These are phyloP conservation scores for Trichoderma reesei DNA, from an alignment of 495 filamentous ascomycete genomes.

Conservation along the genomic window DNA sequence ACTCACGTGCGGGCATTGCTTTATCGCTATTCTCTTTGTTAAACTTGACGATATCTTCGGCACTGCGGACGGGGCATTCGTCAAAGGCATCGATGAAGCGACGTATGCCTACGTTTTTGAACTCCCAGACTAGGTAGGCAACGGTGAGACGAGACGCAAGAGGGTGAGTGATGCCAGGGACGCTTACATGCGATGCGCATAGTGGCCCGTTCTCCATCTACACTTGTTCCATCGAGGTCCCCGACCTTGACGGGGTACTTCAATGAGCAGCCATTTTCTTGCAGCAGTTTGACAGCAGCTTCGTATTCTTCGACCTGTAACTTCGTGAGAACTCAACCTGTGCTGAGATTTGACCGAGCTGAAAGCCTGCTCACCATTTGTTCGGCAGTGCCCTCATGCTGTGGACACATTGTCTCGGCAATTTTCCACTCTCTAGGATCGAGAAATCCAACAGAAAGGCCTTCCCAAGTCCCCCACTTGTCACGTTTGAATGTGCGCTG, in stretches of 20 bases:
- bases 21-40: conserved; percentile 19
- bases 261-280: neutral
- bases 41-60: conserved; percentile 22
- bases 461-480: conserved; percentile 13
- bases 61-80: conserved; percentile 13
- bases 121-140: conserved; percentile 16
- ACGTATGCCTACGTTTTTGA: conserved; percentile 17
- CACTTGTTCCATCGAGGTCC: neutral
- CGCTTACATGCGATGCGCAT: neutral
- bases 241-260: neutral
- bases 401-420: conserved; percentile 11
- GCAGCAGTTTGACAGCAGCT: neutral
- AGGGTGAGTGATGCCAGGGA: neutral
- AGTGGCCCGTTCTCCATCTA: neutral
- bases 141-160: neutral
- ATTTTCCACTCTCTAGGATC: conserved; percentile 21
- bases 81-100: conserved; percentile 17
- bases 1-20: conserved; percentile 20
- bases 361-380: conserved; percentile 18
- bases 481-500: neutral
- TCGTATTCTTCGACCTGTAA: neutral
- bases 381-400: conserved; percentile 15
- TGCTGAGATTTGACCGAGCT: neutral
- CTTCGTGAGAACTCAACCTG: neutral
- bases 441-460: conserved; percentile 19